Conservation (phyloP, 2,329 filamentous ascomycete species). For the Aspergillus ruber region DNA sequence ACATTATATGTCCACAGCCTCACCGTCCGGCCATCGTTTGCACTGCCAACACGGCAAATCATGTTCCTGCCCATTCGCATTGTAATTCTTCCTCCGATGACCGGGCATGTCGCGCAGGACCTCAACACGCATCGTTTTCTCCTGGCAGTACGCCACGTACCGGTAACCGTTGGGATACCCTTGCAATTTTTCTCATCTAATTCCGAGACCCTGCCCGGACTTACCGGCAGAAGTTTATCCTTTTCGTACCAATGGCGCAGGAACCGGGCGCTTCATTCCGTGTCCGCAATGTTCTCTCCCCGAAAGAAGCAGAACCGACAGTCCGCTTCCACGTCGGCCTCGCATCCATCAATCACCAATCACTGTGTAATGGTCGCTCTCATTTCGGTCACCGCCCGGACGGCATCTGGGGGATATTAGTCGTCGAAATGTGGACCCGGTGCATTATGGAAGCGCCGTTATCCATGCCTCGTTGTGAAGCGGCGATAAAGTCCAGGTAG, state of each 20-base stretch:
- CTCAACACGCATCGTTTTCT: conserved; percentile 41
- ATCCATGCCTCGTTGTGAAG: conserved; percentile 47
- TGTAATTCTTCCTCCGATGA: conserved; percentile 33
- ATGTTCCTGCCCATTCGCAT: conserved; percentile 37
- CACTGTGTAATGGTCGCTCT: conserved; percentile 34
- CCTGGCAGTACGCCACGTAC: conserved; percentile 40
- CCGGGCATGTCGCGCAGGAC: conserved; percentile 43
- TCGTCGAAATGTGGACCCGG: conserved; percentile 41
- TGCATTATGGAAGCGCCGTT: conserved; percentile 53
- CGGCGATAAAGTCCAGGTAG: conserved; percentile 41
- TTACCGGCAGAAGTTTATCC: conserved; percentile 45
- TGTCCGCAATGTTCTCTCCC: conserved; percentile 27
- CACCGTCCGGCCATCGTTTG: conserved; percentile 42
- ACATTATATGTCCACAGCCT: conserved; percentile 16
- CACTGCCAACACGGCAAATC: conserved; percentile 40
- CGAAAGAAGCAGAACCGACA: conserved; percentile 46
- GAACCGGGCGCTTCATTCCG: conserved; percentile 40
- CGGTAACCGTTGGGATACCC: conserved; percentile 41
- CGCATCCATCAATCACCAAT: conserved; percentile 36
- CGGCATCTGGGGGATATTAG: conserved; percentile 31
- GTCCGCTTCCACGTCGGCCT: conserved; percentile 44
- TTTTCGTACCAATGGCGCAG: conserved; percentile 49
- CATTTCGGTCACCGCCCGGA: not conserved
- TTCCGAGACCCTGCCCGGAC: conserved; percentile 37
- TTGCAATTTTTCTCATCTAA: conserved; percentile 37